Evolutionary conservation across 1,139 yeast genomes (phyloP).

Genomic region (Taphrina deformans): DNA sequence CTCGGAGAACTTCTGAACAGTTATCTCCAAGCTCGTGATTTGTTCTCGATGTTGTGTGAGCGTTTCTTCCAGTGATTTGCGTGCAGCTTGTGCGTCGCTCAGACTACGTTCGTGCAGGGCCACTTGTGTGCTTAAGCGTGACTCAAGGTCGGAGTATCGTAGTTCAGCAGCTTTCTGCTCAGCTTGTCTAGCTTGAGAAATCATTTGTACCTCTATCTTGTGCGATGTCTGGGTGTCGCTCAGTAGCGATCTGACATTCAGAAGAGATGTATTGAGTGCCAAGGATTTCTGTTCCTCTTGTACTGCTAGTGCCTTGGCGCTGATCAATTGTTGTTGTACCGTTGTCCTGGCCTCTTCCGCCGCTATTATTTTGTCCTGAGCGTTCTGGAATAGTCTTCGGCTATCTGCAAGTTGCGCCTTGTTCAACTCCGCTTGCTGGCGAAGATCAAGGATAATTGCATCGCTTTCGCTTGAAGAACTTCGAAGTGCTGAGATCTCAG

Average conservation of each 20-base stretch:
- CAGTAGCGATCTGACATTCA: conserved; percentile 20
- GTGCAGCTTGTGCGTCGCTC: background rate
- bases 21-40: conserved; percentile 9
- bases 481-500: background rate
- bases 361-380: background rate
- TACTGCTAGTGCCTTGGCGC: background rate
- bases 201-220: conserved; percentile 9
- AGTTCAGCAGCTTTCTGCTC: conserved; percentile 5
- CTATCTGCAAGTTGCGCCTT: background rate
- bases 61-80: background rate
- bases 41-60: conserved; percentile 6
- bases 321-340: background rate
- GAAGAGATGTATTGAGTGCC: conserved; percentile 24
- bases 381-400: background rate
- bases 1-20: conserved; percentile 1
- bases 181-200: background rate
- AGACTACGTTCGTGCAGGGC: conserved; percentile 1
- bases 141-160: background rate
- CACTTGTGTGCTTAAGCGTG: background rate
- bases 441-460: background rate
- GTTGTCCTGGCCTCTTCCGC: background rate
- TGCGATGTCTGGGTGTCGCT: conserved; percentile 19
- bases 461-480: background rate
- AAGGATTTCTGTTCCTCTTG: conserved; percentile 12
- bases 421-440: background rate